These are phyloP conservation scores for Xylaria nigripes DNA, from an alignment of 495 filamentous ascomycete genomes.

Conservation along the genomic window DNA sequence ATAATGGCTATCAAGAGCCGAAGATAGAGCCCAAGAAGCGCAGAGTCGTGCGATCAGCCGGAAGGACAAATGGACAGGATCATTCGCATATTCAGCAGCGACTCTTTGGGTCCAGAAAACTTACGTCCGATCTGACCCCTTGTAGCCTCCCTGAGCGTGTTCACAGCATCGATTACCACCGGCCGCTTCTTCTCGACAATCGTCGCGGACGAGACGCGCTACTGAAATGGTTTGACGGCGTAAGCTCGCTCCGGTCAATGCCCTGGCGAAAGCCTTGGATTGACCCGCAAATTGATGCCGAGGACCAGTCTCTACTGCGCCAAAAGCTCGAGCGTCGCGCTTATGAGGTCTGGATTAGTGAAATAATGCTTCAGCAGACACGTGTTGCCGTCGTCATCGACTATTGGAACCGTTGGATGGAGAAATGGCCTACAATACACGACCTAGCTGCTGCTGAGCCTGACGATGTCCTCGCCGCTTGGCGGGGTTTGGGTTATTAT, in stretches of 20 bases:
- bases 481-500: conserved; percentile 42
- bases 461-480: conserved; percentile 33
- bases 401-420: conserved; percentile 42
- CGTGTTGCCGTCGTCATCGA: conserved; percentile 36
- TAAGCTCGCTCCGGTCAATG: conserved; percentile 31
- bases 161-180: conserved; percentile 30
- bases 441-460: conserved; percentile 28
- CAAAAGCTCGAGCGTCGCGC: conserved; percentile 30
- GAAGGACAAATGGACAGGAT: neutral
- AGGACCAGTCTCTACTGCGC: conserved; percentile 11
- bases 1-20: conserved; percentile 6
- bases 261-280: conserved; percentile 42
- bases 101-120: neutral
- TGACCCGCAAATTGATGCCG: conserved; percentile 10
- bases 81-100: neutral
- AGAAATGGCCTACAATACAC: conserved; percentile 32
- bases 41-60: neutral
- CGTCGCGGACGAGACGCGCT: conserved; percentile 19
- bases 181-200: conserved; percentile 32
- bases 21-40: conserved; percentile 6
- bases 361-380: conserved; percentile 45
- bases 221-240: conserved; percentile 35
- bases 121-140: neutral
- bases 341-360: conserved; percentile 45
- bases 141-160: conserved; percentile 9